Evolutionary conservation across 2,329 filamentous ascomycete species (phyloP).

Genomic region (Boeremia lycopersici): DNA sequence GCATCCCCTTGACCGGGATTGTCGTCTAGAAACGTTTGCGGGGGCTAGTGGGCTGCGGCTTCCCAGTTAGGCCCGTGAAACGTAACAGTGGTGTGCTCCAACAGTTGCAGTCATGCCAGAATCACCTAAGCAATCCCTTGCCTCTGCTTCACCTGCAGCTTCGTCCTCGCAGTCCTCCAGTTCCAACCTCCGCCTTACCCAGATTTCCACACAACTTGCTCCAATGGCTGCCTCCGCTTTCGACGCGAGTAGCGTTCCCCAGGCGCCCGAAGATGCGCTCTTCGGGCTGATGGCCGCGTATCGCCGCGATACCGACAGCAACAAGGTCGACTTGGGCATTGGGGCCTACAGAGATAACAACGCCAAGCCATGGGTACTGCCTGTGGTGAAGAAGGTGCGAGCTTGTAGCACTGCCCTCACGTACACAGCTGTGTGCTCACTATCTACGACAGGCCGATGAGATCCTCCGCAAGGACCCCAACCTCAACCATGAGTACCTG

Average conservation of each 20-base stretch:
- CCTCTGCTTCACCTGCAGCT: slow-evolving; percentile 15
- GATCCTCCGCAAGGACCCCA: slow-evolving; percentile 83
- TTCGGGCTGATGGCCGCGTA: slow-evolving; percentile 92
- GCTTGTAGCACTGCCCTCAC: not conserved
- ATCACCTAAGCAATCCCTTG: slow-evolving; percentile 23
- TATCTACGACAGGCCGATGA: slow-evolving; percentile 75
- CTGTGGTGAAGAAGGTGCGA: slow-evolving; percentile 91
- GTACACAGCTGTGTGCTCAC: slow-evolving; percentile 24
- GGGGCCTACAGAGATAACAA: slow-evolving; percentile 95
- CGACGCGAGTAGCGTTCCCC: slow-evolving; percentile 76
- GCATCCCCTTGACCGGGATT: slow-evolving; percentile 25
- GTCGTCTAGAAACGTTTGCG: slow-evolving; percentile 25
- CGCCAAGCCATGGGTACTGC: slow-evolving; percentile 95
- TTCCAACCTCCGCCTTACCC: slow-evolving; percentile 54
- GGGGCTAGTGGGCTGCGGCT: slow-evolving; percentile 35
- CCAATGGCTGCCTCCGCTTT: slow-evolving; percentile 70
- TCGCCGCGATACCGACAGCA: slow-evolving; percentile 72
- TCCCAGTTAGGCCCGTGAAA: slow-evolving; percentile 30
- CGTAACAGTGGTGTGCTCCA: slow-evolving; percentile 28
- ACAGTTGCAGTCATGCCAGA: slow-evolving; percentile 30
- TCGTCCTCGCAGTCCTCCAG: slow-evolving; percentile 27
- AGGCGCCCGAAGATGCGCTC: slow-evolving; percentile 92
- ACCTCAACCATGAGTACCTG: slow-evolving; percentile 97
- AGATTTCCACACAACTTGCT: slow-evolving; percentile 73
- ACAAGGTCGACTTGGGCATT: slow-evolving; percentile 94